Evolutionary conservation across 495 filamentous ascomycete genomes (phyloP).

Genomic region (Penicillium odoratum): DNA sequence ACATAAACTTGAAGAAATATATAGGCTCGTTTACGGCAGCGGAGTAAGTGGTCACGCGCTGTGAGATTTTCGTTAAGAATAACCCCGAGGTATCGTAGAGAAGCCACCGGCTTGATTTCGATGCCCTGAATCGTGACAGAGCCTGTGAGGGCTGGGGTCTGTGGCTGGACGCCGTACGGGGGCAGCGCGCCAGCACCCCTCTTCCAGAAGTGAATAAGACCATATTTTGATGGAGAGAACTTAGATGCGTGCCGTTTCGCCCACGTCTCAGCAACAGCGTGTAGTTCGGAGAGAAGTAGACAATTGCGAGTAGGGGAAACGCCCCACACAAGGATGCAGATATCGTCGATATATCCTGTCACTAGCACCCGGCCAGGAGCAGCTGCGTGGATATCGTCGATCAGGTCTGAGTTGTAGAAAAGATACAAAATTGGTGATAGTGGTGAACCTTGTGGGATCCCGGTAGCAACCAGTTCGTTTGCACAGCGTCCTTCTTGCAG

Average conservation of each 20-base stretch:
- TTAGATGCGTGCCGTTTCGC: neutral
- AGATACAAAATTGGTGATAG: too few relatives aligned
- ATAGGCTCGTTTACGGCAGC: neutral
- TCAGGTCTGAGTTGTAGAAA: too few relatives aligned
- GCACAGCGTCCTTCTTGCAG: neutral
- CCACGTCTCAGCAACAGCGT: neutral
- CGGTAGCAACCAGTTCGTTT: neutral
- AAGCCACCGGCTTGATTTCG: neutral
- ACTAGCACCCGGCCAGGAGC: neutral
- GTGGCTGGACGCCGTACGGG: neutral
- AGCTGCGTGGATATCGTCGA: neutral
- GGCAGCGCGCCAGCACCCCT: neutral
- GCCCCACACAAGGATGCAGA: neutral
- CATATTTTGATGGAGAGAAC: neutral
- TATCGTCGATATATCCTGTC: slow-evolving; percentile 1
- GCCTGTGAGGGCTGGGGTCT: neutral
- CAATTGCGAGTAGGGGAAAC: neutral
- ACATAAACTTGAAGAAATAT: too few relatives aligned
- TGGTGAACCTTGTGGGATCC: neutral
- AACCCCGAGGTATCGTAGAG: neutral
- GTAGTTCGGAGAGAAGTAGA: neutral
- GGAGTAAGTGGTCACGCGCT: neutral
- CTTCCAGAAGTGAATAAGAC: neutral
- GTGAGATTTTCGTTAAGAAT: neutral
- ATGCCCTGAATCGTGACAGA: neutral